These are phyloP conservation scores for Malassezia nana DNA, from an alignment of 1,284 basidiomycete species.

Conservation along the genomic window DNA sequence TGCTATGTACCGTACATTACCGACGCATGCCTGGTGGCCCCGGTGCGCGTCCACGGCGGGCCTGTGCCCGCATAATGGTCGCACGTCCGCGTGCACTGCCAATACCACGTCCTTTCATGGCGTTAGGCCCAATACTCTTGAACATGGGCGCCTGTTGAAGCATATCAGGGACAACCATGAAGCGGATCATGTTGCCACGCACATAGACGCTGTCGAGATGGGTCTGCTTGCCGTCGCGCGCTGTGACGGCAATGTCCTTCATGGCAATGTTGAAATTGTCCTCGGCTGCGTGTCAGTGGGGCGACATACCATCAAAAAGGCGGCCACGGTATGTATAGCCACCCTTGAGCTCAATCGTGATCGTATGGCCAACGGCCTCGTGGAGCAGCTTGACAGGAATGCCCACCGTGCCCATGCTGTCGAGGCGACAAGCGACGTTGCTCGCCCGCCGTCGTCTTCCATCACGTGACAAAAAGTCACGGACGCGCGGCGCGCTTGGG, in stretches of 20 bases:
- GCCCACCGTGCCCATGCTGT: slow-evolving; percentile 40
- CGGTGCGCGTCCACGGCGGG: slow-evolving; percentile 11
- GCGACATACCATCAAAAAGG: slow-evolving; percentile 62
- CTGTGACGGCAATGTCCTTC: slow-evolving; percentile 93
- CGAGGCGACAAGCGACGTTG: not conserved
- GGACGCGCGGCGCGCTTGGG: not conserved
- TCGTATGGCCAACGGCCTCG: slow-evolving; percentile 74
- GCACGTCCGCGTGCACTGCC: slow-evolving; percentile 92
- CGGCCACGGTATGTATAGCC: slow-evolving; percentile 95
- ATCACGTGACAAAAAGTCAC: not conserved
- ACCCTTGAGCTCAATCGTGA: slow-evolving; percentile 95
- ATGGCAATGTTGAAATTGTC: slow-evolving; percentile 95
- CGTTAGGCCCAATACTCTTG: slow-evolving; percentile 94
- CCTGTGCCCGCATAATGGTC: slow-evolving; percentile 67
- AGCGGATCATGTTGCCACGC: slow-evolving; percentile 77
- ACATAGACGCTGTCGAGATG: slow-evolving; percentile 99
- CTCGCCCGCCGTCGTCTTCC: not conserved
- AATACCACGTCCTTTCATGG: slow-evolving; percentile 97
- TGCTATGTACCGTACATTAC: slow-evolving; percentile 5
- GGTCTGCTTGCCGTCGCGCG: slow-evolving; percentile 94
- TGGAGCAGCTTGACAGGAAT: slow-evolving; percentile 50
- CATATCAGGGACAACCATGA: slow-evolving; percentile 99
- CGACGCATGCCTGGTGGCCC: slow-evolving; percentile 7
- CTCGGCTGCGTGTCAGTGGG: slow-evolving; percentile 60
- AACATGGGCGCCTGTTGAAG: slow-evolving; percentile 99